Percentiles rank a stretch among this genome's conserved stretches.
These are phyloP conservation scores for Leptographium radiaticola DNA, from an alignment of 2,329 filamentous ascomycete species.

Conservation along the genomic window DNA sequence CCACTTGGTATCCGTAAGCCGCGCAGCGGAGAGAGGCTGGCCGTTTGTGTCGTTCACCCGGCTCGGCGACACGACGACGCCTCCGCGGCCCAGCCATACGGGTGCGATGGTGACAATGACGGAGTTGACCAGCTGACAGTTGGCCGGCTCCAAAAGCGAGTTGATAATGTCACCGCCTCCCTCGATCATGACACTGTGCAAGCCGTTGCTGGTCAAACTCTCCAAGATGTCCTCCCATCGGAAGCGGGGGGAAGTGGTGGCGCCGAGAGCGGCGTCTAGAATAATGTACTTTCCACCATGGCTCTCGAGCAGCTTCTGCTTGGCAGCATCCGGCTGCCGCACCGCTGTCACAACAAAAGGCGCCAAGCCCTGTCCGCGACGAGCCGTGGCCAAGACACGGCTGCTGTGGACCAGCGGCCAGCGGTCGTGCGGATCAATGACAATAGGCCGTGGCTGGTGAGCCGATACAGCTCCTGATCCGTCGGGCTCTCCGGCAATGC, in stretches of 20 bases:
- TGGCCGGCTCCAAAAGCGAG: constrained; percentile 52
- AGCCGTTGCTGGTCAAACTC: constrained; percentile 41
- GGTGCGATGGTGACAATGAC: constrained; percentile 85
- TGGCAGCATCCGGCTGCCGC: constrained; percentile 29
- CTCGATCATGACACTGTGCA: constrained; percentile 82
- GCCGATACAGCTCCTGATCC: constrained; percentile 16
- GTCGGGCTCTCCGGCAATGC: constrained; percentile 37
- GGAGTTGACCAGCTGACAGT: constrained; percentile 49
- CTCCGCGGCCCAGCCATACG: constrained; percentile 74
- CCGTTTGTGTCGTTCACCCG: constrained; percentile 36
- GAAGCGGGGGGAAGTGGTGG: constrained; percentile 27
- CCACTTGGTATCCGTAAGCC: constrained; percentile 58
- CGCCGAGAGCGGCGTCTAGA: constrained; percentile 14
- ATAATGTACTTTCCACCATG: constrained; percentile 40
- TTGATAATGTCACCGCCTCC: constrained; percentile 78
- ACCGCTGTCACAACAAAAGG: constrained; percentile 56
- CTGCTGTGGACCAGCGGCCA: constrained; percentile 51
- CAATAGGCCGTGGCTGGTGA: constrained; percentile 63
- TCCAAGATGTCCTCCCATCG: constrained; percentile 53
- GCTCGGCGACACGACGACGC: constrained; percentile 64
- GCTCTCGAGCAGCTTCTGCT: constrained; percentile 27
- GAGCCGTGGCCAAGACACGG: constrained; percentile 54
- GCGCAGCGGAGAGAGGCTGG: constrained; percentile 45
- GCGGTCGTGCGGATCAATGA: constrained; percentile 67
- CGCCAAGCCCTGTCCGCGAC: constrained; percentile 52